These are phyloP conservation scores for Chytriomyces hyalinus DNA, from an alignment of 192 early-diverging fungal species.

Conservation along the genomic window DNA sequence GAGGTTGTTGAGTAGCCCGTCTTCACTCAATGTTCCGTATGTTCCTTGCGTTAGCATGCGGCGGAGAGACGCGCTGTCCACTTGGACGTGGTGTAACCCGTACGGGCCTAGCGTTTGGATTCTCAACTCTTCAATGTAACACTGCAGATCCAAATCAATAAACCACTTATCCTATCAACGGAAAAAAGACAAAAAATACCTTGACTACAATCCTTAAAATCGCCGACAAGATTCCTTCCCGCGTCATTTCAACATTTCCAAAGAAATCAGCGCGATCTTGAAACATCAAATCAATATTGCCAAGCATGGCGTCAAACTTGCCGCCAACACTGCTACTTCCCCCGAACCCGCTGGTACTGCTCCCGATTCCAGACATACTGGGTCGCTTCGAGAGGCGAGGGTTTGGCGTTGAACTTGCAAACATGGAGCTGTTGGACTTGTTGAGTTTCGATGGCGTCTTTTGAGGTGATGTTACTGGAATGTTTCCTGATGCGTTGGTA, in stretches of 20 bases:
- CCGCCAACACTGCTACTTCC: slow-evolving; percentile 9
- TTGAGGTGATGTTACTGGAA: background rate
- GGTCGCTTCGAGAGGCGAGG: background rate
- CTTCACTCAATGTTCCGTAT: slow-evolving; percentile 14
- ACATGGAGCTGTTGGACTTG: slow-evolving; percentile 24
- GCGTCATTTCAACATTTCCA: slow-evolving; percentile 60
- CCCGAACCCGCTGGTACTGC: background rate
- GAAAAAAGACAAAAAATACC: slow-evolving; percentile 42
- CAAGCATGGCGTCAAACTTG: slow-evolving; percentile 59
- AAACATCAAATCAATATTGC: slow-evolving; percentile 74
- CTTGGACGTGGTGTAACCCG: slow-evolving; percentile 69
- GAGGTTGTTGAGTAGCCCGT: slow-evolving; percentile 45
- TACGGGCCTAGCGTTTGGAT: slow-evolving; percentile 52
- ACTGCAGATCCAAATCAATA: slow-evolving; percentile 12
- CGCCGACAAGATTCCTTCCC: slow-evolving; percentile 54
- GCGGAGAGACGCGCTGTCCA: slow-evolving; percentile 65
- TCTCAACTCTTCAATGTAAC: slow-evolving; percentile 61
- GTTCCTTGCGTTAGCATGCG: slow-evolving; percentile 1
- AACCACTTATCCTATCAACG: background rate
- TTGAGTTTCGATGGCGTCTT: background rate
- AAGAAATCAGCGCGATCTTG: slow-evolving; percentile 70
- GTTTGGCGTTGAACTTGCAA: background rate
- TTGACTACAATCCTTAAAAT: slow-evolving; percentile 68
- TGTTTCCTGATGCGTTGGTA: background rate
- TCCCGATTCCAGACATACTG: background rate